Evolutionary conservation across 306 rosid species (phyloP).

Genomic region (Casuarina glauca): DNA sequence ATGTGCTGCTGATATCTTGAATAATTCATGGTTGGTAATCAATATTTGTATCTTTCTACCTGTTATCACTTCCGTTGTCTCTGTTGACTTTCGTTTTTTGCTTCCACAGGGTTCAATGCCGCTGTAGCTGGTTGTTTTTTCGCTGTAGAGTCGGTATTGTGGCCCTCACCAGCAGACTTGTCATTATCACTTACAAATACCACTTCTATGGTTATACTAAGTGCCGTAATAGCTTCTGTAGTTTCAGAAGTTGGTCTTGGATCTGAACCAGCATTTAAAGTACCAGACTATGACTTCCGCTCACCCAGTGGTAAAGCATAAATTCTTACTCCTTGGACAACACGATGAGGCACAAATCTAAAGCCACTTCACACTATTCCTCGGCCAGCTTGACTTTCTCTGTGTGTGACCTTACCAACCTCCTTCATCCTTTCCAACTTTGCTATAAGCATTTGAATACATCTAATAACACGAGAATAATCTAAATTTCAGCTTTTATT

Average conservation of each 20-base stretch:
- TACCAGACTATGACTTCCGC: constrained; percentile 84
- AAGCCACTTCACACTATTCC: constrained; percentile 3
- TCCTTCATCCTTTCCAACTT: not conserved
- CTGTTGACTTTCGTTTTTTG: constrained; percentile 6
- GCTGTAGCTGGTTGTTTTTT: constrained; percentile 96
- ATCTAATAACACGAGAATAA: not conserved
- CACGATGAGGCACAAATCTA: not conserved
- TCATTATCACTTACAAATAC: constrained; percentile 68
- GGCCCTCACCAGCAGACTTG: constrained; percentile 77
- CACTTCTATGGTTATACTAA: constrained; percentile 90
- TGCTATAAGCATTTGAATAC: not conserved
- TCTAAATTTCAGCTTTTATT: not conserved
- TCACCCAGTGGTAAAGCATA: constrained; percentile 71
- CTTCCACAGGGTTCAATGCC: constrained; percentile 78
- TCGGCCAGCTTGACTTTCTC: not conserved
- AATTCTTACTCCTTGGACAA: constrained; percentile 2
- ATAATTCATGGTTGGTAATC: not conserved
- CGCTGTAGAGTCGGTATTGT: constrained; percentile 79
- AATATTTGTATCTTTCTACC: not conserved
- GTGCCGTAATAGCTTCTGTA: constrained; percentile 88
- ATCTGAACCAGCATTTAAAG: constrained; percentile 82
- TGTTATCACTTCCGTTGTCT: not conserved
- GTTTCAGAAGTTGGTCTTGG: constrained; percentile 87
- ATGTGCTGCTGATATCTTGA: not conserved
- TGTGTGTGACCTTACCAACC: not conserved